These are phyloP conservation scores for Vachellia collinsii DNA, from an alignment of 306 rosid genomes.

Conservation along the genomic window DNA sequence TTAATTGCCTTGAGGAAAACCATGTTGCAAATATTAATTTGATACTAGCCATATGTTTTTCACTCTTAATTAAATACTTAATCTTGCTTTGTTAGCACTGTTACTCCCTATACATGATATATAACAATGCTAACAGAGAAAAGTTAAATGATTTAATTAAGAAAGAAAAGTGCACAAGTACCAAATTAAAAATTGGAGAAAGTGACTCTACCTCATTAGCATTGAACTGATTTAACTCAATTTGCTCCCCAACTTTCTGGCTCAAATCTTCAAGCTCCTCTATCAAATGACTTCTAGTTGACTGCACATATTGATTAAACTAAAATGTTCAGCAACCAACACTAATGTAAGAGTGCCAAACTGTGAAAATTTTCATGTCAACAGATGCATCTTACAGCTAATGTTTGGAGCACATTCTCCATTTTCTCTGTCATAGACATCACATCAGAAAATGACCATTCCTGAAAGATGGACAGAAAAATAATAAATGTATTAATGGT, in stretches of 20 bases:
- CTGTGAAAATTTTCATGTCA: slow-evolving; percentile 4
- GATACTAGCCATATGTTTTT: no score
- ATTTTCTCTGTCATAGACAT: slow-evolving; percentile 81
- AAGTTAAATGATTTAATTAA: no score
- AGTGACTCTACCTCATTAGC: slow-evolving; percentile 57
- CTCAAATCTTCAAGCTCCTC: slow-evolving; percentile 69
- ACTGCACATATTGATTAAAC: slow-evolving; percentile 43
- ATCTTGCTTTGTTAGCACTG: no score
- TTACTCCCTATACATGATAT: no score
- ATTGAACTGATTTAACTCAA: slow-evolving; percentile 57
- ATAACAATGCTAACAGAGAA: no score
- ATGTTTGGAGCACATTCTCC: slow-evolving; percentile 70
- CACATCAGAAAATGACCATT: slow-evolving; percentile 75
- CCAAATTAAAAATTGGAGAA: no score
- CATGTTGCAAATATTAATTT: no score
- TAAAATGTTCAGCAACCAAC: slow-evolving; percentile 10
- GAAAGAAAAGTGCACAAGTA: no score
- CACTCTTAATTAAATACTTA: no score
- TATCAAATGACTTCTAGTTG: slow-evolving; percentile 70
- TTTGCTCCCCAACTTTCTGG: slow-evolving; percentile 69
- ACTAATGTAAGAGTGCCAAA: slow-evolving; percentile 23
- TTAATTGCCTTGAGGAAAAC: no score
- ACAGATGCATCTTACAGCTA: slow-evolving; percentile 64
- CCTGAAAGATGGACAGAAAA: slow-evolving; percentile 43
- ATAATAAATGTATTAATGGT: slow-evolving; percentile 9